Evolutionary conservation across 208 protist genomes (phyloP).

Genomic region (Angomonas deanei): DNA sequence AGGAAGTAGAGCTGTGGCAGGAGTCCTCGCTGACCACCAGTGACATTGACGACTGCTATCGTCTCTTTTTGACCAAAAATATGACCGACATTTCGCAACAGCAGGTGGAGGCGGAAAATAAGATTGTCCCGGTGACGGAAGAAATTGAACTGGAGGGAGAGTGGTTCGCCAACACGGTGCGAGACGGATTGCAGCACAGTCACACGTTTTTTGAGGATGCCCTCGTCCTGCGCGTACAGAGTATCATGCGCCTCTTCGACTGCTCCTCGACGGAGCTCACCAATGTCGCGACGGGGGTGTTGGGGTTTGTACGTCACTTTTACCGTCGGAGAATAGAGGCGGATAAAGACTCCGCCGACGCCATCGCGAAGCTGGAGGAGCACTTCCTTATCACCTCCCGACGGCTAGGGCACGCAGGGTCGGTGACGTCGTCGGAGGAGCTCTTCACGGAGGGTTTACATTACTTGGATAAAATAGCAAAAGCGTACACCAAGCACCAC

Average conservation of each 20-base stretch:
- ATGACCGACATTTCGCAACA: slow-evolving; percentile 13
- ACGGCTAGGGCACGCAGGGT: slow-evolving; percentile 38
- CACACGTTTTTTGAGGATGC: slow-evolving; percentile 37
- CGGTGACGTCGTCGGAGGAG: slow-evolving; percentile 37
- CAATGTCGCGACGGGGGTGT: slow-evolving; percentile 14
- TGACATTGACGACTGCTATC: slow-evolving; percentile 37
- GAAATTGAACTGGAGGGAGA: slow-evolving; percentile 42
- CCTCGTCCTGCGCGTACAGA: slow-evolving; percentile 28
- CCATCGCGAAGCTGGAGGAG: slow-evolving; percentile 38
- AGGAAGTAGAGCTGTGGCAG: slow-evolving; percentile 34
- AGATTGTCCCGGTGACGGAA: slow-evolving; percentile 18
- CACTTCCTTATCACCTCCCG: slow-evolving; percentile 30
- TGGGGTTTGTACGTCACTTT: slow-evolving; percentile 44
- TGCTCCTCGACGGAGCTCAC: slow-evolving; percentile 50
- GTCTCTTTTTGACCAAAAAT: slow-evolving; percentile 20
- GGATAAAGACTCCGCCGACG: slow-evolving; percentile 64
- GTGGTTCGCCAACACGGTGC: slow-evolving; percentile 56
- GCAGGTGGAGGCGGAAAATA: slow-evolving; percentile 11
- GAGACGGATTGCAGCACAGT: slow-evolving; percentile 25
- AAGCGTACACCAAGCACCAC: slow-evolving; percentile 49
- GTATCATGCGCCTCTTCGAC: slow-evolving; percentile 56
- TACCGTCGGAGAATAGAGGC: slow-evolving; percentile 49
- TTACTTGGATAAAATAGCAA: slow-evolving; percentile 53
- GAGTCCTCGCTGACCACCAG: slow-evolving; percentile 22
- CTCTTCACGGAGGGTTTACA: slow-evolving; percentile 54